These are phyloP conservation scores for Colletotrichum phormii DNA, from an alignment of 2,329 filamentous ascomycete species.

Conservation along the genomic window DNA sequence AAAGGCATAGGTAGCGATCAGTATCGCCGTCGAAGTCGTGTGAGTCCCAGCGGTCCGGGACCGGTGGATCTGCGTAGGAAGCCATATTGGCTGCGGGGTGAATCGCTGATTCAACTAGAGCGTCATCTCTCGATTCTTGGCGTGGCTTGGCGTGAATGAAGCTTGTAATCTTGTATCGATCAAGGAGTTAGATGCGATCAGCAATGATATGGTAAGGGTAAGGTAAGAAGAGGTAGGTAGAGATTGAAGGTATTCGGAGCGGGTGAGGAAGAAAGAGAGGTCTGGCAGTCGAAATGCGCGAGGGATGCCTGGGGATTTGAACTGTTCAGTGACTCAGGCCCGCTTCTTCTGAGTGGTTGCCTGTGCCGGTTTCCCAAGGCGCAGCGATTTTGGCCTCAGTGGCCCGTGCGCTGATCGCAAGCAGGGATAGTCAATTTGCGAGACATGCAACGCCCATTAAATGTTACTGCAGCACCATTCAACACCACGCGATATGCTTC, in stretches of 20 bases:
- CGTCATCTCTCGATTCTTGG: constrained; percentile 8
- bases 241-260: constrained; percentile 24
- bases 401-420: constrained; percentile 18
- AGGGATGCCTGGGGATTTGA: constrained; percentile 37
- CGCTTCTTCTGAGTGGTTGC: constrained; percentile 9
- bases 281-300: constrained; percentile 3
- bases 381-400: constrained; percentile 37
- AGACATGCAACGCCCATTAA: constrained; percentile 11
- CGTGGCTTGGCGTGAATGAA: neutral
- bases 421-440: neutral
- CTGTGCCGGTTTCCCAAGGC: constrained; percentile 25
- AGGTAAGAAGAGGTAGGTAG: constrained; percentile 10
- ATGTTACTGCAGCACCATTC: constrained; percentile 4
- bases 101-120: constrained; percentile 27
- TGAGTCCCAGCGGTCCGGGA: constrained; percentile 20
- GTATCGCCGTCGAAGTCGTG: constrained; percentile 22
- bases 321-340: constrained; percentile 26
- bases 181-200: neutral
- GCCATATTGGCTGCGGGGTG: constrained; percentile 23
- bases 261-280: constrained; percentile 27
- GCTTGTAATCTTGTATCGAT: constrained; percentile 10
- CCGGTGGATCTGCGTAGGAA: neutral
- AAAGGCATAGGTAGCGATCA: neutral
- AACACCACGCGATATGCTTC: neutral
- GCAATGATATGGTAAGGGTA: neutral